phyloP scores from a whole-genome alignment of 768 basidiomycete species.

The Lentinula edodes region DNA sequence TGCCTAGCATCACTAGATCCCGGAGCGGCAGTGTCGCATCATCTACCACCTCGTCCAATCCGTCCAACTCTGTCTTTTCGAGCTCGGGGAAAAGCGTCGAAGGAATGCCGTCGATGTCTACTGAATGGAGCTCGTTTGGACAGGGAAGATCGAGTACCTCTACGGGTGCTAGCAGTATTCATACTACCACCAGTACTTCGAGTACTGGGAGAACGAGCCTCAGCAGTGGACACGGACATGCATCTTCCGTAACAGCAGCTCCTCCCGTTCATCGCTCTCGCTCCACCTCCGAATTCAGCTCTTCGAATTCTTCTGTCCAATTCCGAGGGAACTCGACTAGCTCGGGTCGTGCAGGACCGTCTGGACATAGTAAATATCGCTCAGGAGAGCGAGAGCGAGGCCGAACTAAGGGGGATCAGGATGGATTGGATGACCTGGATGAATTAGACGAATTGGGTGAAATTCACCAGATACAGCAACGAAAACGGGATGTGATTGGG shows the following conservation, averaged over 20 bases:
- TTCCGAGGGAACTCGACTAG: not conserved
- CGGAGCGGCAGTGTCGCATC: not conserved
- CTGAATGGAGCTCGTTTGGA: not conserved
- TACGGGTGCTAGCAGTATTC: not conserved
- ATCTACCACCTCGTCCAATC: not conserved
- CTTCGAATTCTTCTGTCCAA: not conserved
- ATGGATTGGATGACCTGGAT: not conserved
- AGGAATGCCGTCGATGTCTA: not conserved
- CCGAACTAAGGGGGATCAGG: not conserved
- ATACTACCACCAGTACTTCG: not conserved
- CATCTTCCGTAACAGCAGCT: not conserved
- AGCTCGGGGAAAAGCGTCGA: not conserved
- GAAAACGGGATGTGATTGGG: conserved; percentile 58
- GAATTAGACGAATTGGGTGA: conserved; percentile 21
- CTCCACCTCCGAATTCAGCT: not conserved
- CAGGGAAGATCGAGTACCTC: not conserved
- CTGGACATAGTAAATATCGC: not conserved
- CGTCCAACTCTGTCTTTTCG: conserved; percentile 19
- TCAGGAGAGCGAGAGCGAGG: not conserved
- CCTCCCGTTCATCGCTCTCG: not conserved
- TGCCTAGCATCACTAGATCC: not conserved
- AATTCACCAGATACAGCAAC: conserved; percentile 56
- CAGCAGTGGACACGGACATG: not conserved
- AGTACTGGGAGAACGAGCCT: not conserved
- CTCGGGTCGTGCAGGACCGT: not conserved